Evolutionary conservation across 2,329 filamentous ascomycete species (phyloP), one percentile per base, ranked within the genome.

Genomic region (Aureobasidium zeae): DNA sequence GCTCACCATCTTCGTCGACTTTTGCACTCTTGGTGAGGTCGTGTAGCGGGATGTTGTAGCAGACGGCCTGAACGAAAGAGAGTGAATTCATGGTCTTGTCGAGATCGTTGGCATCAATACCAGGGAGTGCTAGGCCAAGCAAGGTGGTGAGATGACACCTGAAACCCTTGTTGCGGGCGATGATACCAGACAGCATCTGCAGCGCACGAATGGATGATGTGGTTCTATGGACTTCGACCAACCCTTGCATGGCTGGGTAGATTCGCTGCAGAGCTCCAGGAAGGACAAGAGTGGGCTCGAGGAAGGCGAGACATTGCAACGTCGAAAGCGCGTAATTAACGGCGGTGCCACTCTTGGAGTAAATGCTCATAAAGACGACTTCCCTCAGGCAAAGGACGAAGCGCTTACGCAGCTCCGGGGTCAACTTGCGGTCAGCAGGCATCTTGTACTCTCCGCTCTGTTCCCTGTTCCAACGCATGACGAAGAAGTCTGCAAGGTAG

Each of bases 291-390:
- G 86, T 81, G 0, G 91, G 93, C 60, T 98, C 89, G 33, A 98
- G 71, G 55, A 83, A 95, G 2, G 91, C 84, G 43, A 98, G 68
- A 44, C 85, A 84, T 61, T 96, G 89, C 37, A 98, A 71, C 1
- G 89, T 86, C 37, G 84, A 87, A 51, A 95, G 78, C 51, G 89
- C 94, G 68, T 88, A 94, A 62, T 83, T 88, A 59, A 94, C 87
- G 3, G 91, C 82, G 37, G 87, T 88, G 46, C 79, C 81, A 61
- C 88, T 94, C 72, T 98, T 98, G 43, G 88, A 85, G 62, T 95
- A 98, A 37, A 98, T 82, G 20, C 91, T 91, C 88, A 98, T 95
- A 62, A 95, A 98, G 4, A 87, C 86, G 35, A 95, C 89, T 52
- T 98, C 91, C 51, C 82, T 81, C 50, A 98, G 68, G 49, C 86